Conservation (phyloP, 2,329 filamentous ascomycete genomes). For the Aspergillus persii region DNA sequence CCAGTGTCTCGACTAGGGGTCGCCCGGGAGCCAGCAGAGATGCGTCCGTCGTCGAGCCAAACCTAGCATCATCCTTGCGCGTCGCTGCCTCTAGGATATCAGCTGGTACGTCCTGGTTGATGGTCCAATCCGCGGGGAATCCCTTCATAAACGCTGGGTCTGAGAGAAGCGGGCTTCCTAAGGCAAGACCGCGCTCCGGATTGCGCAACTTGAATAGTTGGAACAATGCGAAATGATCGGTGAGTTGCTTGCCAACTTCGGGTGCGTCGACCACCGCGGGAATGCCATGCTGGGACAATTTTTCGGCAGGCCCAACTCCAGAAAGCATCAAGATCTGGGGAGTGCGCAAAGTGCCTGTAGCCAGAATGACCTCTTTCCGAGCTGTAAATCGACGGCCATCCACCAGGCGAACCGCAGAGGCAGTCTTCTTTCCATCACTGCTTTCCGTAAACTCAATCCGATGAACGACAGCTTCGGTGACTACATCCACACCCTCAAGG, state of each 20-base stretch:
- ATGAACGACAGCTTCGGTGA: background rate
- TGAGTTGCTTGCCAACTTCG: constrained; percentile 8
- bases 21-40: background rate
- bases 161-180: constrained; percentile 1
- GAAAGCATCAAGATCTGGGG: constrained; percentile 1
- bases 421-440: background rate
- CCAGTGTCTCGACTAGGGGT: background rate
- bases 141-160: background rate
- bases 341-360: background rate
- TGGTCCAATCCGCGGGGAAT: constrained; percentile 1
- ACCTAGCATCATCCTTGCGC: background rate
- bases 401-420: background rate
- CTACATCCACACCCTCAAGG: background rate
- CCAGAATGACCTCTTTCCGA: background rate
- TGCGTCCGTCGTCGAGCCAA: background rate
- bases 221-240: constrained; percentile 2
- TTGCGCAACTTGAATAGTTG: constrained; percentile 8
- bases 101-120: background rate
- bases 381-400: background rate
- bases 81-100: background rate
- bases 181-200: constrained; percentile 2
- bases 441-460: background rate
- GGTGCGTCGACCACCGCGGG: background rate
- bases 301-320: background rate
- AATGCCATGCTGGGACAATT: background rate